These are phyloP conservation scores for Venturiaceae sp. DNA, from an alignment of 2,329 filamentous ascomycete species.

Conservation along the genomic window DNA sequence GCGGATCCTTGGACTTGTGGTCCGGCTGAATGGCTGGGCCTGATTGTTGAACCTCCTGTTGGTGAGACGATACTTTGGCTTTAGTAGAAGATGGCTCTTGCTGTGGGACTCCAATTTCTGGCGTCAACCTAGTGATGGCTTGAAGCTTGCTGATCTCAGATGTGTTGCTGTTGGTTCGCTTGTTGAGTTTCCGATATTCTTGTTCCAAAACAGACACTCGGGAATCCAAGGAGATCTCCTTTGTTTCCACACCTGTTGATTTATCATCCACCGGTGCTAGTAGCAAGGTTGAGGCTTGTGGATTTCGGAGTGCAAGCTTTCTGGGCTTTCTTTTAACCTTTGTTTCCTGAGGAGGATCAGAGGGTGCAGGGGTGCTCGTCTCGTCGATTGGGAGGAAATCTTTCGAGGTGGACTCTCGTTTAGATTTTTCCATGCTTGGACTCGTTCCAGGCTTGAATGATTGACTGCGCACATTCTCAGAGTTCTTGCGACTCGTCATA, in stretches of 20 bases:
- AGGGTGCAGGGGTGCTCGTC: neutral
- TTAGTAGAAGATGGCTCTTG: too few relatives aligned
- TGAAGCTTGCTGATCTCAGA: neutral
- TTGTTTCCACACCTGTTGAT: neutral
- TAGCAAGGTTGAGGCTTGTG: neutral
- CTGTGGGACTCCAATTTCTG: neutral
- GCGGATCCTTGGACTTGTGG: neutral
- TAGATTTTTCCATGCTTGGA: neutral
- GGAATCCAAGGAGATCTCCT: neutral
- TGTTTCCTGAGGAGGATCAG: neutral
- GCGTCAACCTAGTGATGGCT: neutral
- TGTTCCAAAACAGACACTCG: neutral
- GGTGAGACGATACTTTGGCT: neutral
- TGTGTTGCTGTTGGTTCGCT: neutral
- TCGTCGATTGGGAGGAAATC: neutral
- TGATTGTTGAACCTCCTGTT: neutral
- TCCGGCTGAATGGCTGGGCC: neutral
- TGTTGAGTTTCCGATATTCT: neutral
- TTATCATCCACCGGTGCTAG: neutral
- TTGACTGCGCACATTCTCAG: neutral
- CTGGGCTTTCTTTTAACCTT: neutral
- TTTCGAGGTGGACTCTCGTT: neutral
- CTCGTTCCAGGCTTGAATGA: neutral
- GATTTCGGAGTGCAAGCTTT: neutral
- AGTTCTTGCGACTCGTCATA: neutral